Base-by-base conservation (phyloP, 2,329 filamentous ascomycete genomes). In the Colletotrichum tropicicola region DNA sequence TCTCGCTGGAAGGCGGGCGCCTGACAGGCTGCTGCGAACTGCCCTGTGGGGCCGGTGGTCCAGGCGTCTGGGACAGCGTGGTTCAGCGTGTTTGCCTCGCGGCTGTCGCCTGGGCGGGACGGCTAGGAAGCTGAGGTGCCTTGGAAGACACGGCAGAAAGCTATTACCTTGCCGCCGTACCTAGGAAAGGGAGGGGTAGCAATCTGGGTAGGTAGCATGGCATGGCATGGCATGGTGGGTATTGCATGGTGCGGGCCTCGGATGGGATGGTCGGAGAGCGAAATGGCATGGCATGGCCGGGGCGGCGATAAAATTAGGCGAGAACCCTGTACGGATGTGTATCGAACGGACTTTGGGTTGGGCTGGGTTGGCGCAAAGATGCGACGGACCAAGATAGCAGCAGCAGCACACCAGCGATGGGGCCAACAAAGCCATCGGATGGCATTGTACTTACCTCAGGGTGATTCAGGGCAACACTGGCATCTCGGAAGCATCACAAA, bases 21-120 rank as follows among this genome's bases (percentile, higher is more conserved):
- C 47, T 63, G 47, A 47, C 21, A 52, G 55, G 48, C 47, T 48
- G 30, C 56, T 64, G 47, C 32, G 47, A 60, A 44, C 44, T 61
- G 43, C 28, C 12, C 35, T 55, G 43, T 55, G 57, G 57, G 49
- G 49, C 35, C 17, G n/a, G 27, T 55, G 57, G 61, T 55, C 57
- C 57, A 61, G 61, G 57, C 44, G 41, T 32, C 61, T 45, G 57
- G 61, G 48, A 56, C 53, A 10, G 30, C 28, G 17, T 44, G 44
- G 28, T 54, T 44, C 39, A 43, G 43, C 43, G 21, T 37, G 30
- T 57, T 48, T 48, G 30, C 30, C 43, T 45, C 30, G 28, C 54
- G 43, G 43, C n/a, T 45, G 7, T 56, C 19, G 53, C 53, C 53
- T 56, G 39, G 43, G 43, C n/a, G 32, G 28, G 43, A 37, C 35